Conservation (phyloP, 2,329 filamentous ascomycete species). For the Botryotinia calthae region DNA sequence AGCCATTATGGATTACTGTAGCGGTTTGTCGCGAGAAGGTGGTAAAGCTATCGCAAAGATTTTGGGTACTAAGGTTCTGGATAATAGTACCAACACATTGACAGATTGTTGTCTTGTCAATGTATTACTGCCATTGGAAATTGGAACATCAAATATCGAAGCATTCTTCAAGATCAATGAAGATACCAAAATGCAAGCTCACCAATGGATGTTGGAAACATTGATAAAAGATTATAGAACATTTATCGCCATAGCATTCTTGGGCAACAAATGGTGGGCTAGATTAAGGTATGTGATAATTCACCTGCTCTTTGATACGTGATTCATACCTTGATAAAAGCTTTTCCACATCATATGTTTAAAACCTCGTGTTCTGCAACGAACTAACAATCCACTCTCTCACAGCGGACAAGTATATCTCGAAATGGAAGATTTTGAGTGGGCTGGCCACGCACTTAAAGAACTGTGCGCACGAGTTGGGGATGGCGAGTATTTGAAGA, state of each 20-base stretch:
- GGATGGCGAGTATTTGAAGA: constrained; percentile 38
- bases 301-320: not conserved
- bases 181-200: constrained; percentile 44
- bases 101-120: constrained; percentile 70
- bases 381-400: not conserved
- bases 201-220: constrained; percentile 56
- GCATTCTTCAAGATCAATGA: constrained; percentile 29
- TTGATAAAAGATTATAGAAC: constrained; percentile 64
- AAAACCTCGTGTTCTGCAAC: constrained; percentile 11
- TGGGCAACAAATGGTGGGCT: constrained; percentile 64
- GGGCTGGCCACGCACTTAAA: constrained; percentile 49
- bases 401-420: constrained; percentile 77
- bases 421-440: constrained; percentile 75
- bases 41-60: constrained; percentile 58
- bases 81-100: constrained; percentile 61
- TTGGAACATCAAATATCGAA: constrained; percentile 33
- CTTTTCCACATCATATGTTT: not conserved
- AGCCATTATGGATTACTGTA: constrained; percentile 62
- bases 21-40: constrained; percentile 61
- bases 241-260: constrained; percentile 63
- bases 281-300: constrained; percentile 46
- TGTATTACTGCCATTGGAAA: constrained; percentile 64
- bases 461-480: constrained; percentile 52
- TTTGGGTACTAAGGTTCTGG: constrained; percentile 69
- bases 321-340: not conserved